Evolutionary conservation across 768 basidiomycete species (phyloP), one percentile per base, ranked within the genome.

Genomic region (Panaeolus papilionaceus): DNA sequence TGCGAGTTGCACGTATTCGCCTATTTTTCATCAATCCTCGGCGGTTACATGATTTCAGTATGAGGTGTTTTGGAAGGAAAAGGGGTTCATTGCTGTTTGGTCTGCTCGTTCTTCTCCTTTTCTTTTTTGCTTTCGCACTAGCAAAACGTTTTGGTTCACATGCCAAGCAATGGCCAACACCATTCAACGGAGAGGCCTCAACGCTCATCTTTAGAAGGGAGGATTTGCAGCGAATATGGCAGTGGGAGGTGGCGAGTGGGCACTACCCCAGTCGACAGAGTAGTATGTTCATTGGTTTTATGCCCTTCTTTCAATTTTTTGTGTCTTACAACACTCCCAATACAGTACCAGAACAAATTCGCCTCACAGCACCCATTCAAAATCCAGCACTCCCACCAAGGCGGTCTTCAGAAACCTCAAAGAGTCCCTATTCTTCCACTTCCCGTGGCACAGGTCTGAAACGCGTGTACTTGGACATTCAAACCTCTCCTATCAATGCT

Each of bases 241-340:
- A 90, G 68, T 99, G 96, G 96, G 97, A 99, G 79, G 86, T 99
- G 66, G 82, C 88, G 38, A 93, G 94, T 69, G 98, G 98, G 0
- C 96, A 98, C 79, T 95, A 95, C 82, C 97, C 97, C 9, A 96
- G 93, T 79, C 84, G 87, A 64, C 85, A 87, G 66, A 84, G 85
- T 72, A 86, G 96, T 95, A 78, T 75, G 93, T 85, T 65, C 38
- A 66, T 58, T 62, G 39, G 39, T 39, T 61, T 61, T 61, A 44
- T 51, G 20, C 39, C 44, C 40, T 37, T 38, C 8, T 26, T 23
- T 23, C 7, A 2, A 8, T 23, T 33, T 33, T 5, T 33, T 33
- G 33, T 49, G 47, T 20, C 47, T 49, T 20, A 49, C 23, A 49
- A 23, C 23, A 9, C 47, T 23, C 65, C 9, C 62, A 4, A 44